Conservation (phyloP, 192 early-diverging fungal genomes). For the Entrophospora sp. region DNA sequence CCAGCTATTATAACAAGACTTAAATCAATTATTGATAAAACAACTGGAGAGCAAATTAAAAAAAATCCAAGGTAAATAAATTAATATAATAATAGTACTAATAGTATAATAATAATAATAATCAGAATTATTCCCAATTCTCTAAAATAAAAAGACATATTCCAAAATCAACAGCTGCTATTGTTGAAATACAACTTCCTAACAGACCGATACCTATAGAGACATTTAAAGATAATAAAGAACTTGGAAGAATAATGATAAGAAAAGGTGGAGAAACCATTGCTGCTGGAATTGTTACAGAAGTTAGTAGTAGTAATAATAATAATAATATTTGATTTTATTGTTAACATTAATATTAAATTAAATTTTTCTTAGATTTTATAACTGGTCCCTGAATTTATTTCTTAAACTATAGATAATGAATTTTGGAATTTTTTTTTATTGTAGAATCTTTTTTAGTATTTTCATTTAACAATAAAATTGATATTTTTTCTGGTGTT, state of each 20-base stretch:
- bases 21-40: conserved; percentile 67
- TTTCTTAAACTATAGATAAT: too few species aligned
- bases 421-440: too few species aligned
- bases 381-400: too few species aligned
- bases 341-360: too few species aligned
- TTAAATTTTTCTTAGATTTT: too few species aligned
- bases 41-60: conserved; percentile 76
- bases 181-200: conserved; percentile 67
- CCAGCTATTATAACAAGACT: conserved; percentile 69
- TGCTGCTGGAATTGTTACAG: conserved; percentile 76
- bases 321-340: too few species aligned
- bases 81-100: background rate
- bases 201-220: conserved; percentile 78
- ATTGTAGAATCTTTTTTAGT: too few species aligned
- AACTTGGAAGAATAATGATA: conserved; percentile 82
- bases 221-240: conserved; percentile 74
- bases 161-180: conserved; percentile 57
- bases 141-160: conserved; percentile 26
- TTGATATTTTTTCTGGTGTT: too few species aligned
- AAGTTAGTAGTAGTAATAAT: conserved; percentile 30
- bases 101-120: background rate
- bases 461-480: too few species aligned
- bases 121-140: background rate
- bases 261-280: conserved; percentile 78
- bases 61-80: conserved; percentile 62